Conservation (phyloP, 2,329 filamentous ascomycete species). For the Paraconiothyrium brasiliense region DNA sequence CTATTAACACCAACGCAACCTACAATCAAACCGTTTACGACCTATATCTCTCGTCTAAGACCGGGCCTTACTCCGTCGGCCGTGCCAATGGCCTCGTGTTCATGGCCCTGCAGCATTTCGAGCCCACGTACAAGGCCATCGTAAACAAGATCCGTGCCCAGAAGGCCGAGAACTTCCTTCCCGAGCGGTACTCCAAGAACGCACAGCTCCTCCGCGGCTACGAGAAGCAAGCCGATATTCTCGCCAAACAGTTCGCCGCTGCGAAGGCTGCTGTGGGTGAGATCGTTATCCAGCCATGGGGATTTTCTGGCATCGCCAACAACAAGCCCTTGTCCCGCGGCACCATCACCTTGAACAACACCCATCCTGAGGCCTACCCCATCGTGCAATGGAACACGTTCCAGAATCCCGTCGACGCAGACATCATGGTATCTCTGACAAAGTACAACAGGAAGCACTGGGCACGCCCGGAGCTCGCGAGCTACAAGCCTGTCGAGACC, state of each 20-base stretch:
- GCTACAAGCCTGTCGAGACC: conserved; percentile 44
- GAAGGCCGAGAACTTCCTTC: conserved; percentile 22
- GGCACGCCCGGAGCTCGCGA: conserved; percentile 37
- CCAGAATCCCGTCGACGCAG: conserved; percentile 48
- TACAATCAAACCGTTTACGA: conserved; percentile 38
- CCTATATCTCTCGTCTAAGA: conserved; percentile 37
- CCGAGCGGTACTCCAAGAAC: conserved; percentile 20
- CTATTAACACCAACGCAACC: conserved; percentile 26
- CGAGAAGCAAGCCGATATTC: conserved; percentile 1
- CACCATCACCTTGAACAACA: conserved; percentile 48
- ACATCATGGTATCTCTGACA: conserved; percentile 47
- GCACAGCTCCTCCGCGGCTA: neutral
- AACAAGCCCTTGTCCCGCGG: conserved; percentile 46
- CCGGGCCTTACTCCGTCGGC: conserved; percentile 38
- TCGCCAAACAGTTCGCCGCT: conserved; percentile 29
- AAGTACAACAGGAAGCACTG: conserved; percentile 47
- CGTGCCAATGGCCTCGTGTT: conserved; percentile 20
- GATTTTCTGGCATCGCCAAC: conserved; percentile 33
- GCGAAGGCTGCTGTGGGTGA: conserved; percentile 45
- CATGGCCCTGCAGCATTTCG: conserved; percentile 16
- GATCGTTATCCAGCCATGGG: conserved; percentile 11
- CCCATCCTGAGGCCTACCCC: conserved; percentile 42
- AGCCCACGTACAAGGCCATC: conserved; percentile 12
- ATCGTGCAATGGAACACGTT: conserved; percentile 47
- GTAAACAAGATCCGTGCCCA: conserved; percentile 19